Evolutionary conservation across 371 early-diverging fungal genomes (phyloP).

Genomic region (Ecytonucleospora hepatopenaei): DNA sequence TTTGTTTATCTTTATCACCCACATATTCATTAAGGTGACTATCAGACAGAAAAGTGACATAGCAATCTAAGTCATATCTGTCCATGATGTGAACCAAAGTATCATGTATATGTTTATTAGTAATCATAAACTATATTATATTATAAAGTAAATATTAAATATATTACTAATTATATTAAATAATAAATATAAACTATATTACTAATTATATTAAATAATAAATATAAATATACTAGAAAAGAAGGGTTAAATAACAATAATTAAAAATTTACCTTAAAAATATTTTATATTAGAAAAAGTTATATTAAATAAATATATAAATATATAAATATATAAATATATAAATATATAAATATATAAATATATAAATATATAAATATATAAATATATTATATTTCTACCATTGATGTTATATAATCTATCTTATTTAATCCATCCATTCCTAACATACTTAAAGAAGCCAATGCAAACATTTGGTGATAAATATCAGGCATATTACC

Average conservation of each 20-base stretch:
- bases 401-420: too few species aligned
- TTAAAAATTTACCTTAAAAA: too few species aligned
- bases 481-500: slow-evolving; percentile 82
- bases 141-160: slow-evolving; percentile 1
- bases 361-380: too few species aligned
- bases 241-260: too few species aligned
- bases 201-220: neutral
- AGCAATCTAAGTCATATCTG: slow-evolving; percentile 34
- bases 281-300: too few species aligned
- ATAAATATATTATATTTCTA: too few species aligned
- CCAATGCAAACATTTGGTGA: slow-evolving; percentile 84
- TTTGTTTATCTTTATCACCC: slow-evolving; percentile 73
- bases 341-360: too few species aligned
- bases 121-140: too few species aligned
- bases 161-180: neutral
- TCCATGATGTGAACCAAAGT: slow-evolving; percentile 6
- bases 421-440: too few species aligned
- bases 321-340: too few species aligned
- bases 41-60: slow-evolving; percentile 44
- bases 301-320: too few species aligned
- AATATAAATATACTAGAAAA: too few species aligned
- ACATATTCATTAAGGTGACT: slow-evolving; percentile 74
- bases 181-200: neutral
- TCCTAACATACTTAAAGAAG: slow-evolving; percentile 57
- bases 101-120: neutral